Evolutionary conservation across 768 basidiomycete species (phyloP).

Genomic region (Lentinula sp.): DNA sequence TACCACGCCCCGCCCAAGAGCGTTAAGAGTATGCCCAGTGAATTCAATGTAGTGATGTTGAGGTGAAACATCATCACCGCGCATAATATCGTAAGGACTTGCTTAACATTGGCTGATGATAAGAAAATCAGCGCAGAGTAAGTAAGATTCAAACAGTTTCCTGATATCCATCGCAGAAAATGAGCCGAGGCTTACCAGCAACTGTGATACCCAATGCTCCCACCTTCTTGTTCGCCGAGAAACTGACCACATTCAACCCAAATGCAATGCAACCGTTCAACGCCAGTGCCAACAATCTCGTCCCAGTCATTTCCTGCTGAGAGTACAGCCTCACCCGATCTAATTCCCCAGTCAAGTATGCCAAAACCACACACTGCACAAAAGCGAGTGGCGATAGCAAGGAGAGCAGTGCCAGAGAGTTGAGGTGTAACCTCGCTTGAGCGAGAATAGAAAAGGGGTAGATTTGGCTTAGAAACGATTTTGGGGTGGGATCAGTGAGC

Average conservation of each 20-base stretch:
- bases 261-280: constrained; percentile 88
- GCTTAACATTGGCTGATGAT: constrained; percentile 78
- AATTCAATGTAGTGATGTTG: constrained; percentile 74
- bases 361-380: constrained; percentile 76
- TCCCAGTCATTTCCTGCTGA: constrained; percentile 28
- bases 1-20: constrained; percentile 84
- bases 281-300: constrained; percentile 48
- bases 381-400: constrained; percentile 92
- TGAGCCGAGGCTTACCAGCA: constrained; percentile 46
- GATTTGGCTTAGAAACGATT: constrained; percentile 11
- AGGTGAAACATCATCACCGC: constrained; percentile 83
- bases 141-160: background rate
- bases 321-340: constrained; percentile 47
- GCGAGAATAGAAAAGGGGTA: constrained; percentile 17
- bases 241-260: constrained; percentile 88
- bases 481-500: constrained; percentile 7
- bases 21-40: constrained; percentile 78
- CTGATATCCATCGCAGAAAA: background rate
- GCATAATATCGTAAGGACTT: constrained; percentile 82
- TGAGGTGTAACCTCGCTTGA: constrained; percentile 33
- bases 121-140: constrained; percentile 4
- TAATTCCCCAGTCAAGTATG: constrained; percentile 78
- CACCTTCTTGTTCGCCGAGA: constrained; percentile 91
- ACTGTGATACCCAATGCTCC: constrained; percentile 91
- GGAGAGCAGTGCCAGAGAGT: constrained; percentile 82